These are phyloP conservation scores for Lathyrus tuberosus DNA, from an alignment of 306 rosid genomes.

Conservation along the genomic window DNA sequence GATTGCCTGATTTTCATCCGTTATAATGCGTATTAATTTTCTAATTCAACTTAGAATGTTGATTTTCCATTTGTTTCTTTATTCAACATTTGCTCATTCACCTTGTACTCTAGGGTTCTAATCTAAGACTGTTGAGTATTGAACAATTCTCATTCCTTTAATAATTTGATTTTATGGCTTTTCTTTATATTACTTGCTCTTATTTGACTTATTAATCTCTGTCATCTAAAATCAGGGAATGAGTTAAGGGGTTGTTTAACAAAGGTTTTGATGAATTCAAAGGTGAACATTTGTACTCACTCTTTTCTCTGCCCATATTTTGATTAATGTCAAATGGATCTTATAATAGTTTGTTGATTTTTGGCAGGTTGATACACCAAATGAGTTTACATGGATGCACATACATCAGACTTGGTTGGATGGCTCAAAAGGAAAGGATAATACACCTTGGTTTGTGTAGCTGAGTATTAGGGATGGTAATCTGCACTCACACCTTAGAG, in stretches of 20 bases:
- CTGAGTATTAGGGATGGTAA: background rate
- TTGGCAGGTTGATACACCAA: constrained; percentile 52
- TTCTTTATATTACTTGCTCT: constrained; percentile 1
- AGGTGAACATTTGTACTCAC: constrained; percentile 44
- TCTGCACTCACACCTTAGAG: constrained; percentile 3
- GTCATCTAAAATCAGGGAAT: constrained; percentile 50
- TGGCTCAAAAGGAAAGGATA: constrained; percentile 45
- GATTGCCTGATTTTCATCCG: constrained; percentile 9
- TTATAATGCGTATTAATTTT: background rate
- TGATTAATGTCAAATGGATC: too few species aligned
- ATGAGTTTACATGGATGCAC: constrained; percentile 63
- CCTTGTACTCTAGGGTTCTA: background rate
- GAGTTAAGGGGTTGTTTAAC: constrained; percentile 53
- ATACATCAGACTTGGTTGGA: constrained; percentile 78
- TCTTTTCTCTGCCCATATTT: constrained; percentile 17
- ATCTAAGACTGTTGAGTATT: constrained; percentile 2
- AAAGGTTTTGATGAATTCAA: constrained; percentile 63
- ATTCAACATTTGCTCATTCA: background rate
- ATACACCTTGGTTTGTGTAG: constrained; percentile 43
- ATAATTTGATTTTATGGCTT: background rate
- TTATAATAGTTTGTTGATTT: constrained; percentile 25
- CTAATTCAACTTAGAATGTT: constrained; percentile 4
- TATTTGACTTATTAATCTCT: constrained; percentile 2
- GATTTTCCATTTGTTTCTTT: background rate
- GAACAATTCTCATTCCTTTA: background rate